Evolutionary conservation across 768 basidiomycete genomes (phyloP).

Genomic region (Xerocomus potaroensis): DNA sequence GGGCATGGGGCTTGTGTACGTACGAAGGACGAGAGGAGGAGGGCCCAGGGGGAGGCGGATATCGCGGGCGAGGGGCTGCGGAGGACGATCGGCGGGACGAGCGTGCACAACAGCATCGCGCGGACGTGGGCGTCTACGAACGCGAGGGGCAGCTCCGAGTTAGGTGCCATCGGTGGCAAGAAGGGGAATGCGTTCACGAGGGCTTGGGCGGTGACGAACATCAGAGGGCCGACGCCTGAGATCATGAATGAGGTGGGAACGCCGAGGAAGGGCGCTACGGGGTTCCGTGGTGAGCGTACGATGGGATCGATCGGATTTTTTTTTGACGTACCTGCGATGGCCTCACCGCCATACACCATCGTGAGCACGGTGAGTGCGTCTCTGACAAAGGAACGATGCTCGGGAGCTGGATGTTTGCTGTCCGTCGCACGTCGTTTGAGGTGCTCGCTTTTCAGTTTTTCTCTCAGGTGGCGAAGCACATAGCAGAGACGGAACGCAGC

Average conservation of each 20-base stretch:
- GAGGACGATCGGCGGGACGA: conserved; percentile 68
- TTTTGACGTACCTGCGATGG: conserved; percentile 49
- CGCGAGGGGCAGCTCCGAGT: conserved; percentile 67
- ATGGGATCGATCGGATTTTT: neutral
- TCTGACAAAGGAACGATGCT: conserved; percentile 54
- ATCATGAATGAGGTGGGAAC: conserved; percentile 75
- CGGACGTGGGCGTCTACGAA: conserved; percentile 77
- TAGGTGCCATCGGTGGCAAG: conserved; percentile 41
- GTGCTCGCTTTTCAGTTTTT: conserved; percentile 44
- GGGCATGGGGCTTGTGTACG: too few species aligned
- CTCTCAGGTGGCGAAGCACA: conserved; percentile 62
- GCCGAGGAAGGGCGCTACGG: conserved; percentile 57
- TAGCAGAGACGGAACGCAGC: conserved; percentile 69
- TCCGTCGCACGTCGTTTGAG: conserved; percentile 33
- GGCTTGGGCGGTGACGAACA: conserved; percentile 61
- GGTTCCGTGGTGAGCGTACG: neutral
- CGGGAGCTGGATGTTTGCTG: conserved; percentile 33
- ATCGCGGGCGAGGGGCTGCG: conserved; percentile 47
- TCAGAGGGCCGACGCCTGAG: conserved; percentile 58
- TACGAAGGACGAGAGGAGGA: conserved; percentile 70
- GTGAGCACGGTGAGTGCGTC: conserved; percentile 53
- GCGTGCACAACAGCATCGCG: conserved; percentile 70
- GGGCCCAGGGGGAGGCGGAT: conserved; percentile 68
- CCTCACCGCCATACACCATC: conserved; percentile 80
- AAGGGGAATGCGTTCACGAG: conserved; percentile 57